Base-by-base conservation (phyloP, 1,284 basidiomycete genomes). In the Boletus sp. region DNA sequence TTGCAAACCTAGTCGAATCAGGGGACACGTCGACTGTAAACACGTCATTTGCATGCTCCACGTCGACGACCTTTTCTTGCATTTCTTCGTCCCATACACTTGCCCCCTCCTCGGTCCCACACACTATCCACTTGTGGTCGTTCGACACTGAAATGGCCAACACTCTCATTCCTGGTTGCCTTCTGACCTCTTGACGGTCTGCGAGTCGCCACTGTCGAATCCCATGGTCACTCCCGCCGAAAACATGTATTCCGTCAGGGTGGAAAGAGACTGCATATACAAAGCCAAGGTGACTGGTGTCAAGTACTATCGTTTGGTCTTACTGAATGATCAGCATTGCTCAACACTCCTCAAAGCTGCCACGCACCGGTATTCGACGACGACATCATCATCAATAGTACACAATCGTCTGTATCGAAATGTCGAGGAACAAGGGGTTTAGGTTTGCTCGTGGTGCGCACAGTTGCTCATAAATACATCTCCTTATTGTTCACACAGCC, bases 281-380 rank as follows among this genome's bases (percentile, higher is more conserved):
- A 1, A 0, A 16, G 1, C 1, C 4, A 33, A 12, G 12, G 18
- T 4, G 1, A 1, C 24, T 12, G 2, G 7, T 13, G 2, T 50
- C 37, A 13, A 50, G 24, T n/a, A 27, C 16, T 2, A 8, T 27
- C 12, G 22, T n/a, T 8, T 13, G 48, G 6, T 49, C 48, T 49
- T 24, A 2, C 7, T 42, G 16, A 18, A 44, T 27, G 18, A 15
- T 49, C 16, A 49, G 16, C 7, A 13, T 13, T 4, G 4, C 9
- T 18, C 31, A 7, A 20, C 9, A 2, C 16, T 18, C 7, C 18
- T 27, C 18, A 12, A 15, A 37, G 8, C 8, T 48, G 9, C 46
- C 7, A 39, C 46, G 15, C 6, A 48, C 46, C 5, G 1, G 31
- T 11, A 3, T 48, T 37, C 0, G 15, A 16, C 1, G 13, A 47